Base-by-base conservation (phyloP, 176 grass and related monocot genomes). In the Aegilops tauschii region DNA sequence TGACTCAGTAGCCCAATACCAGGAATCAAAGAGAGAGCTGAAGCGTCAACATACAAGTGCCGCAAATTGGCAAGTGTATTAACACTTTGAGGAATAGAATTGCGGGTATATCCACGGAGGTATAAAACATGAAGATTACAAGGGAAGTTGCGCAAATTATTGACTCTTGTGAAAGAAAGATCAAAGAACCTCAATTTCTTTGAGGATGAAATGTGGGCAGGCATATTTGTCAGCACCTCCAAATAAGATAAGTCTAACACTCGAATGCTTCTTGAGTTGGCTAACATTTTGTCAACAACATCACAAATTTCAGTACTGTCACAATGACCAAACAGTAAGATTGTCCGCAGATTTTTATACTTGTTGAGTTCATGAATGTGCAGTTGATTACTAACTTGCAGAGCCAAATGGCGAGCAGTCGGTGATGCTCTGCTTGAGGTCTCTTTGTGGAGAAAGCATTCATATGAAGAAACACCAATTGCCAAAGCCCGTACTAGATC, bases 1-100 rank as follows among this genome's bases (percentile, higher is more conserved):
- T 72, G 49, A 20, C 64, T 92, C 6, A 89, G 29, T 72, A 73
- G 82, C 35, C 90, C 90, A 29, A 92, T 89, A 4, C 79, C 31
- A 80, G 69, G 35, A 59, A 89, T 75, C 29, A 8, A 2, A 11
- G 79, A 40, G 11, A 86, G 68, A 6, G 67, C 67, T 29, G 45
- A 8, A 76, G 3, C 17, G 47, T 84, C 78, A n/a, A 40, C 73
- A 76, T 76, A 23, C 6, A 92, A 45, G 30, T 92, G 79, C 9
- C 79, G 7, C 3, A 92, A 83, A 4, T 87, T 83, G 12, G 71
- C 34, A 14, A 89, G 73, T 29, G 4, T 89, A 72, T 67, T 86
- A 2, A 92, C 44, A 2, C 42, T 76, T 35, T 77, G 45, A 23
- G 90, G 90, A 18, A 92, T 8, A 4, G 21, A 27, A 16, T 27